A percentile compares a stretch with the other conserved stretches of the same genome.
These are phyloP conservation scores for Suhomyces chickasaworum DNA, from an alignment of 1,139 yeast genomes.

Conservation along the genomic window DNA sequence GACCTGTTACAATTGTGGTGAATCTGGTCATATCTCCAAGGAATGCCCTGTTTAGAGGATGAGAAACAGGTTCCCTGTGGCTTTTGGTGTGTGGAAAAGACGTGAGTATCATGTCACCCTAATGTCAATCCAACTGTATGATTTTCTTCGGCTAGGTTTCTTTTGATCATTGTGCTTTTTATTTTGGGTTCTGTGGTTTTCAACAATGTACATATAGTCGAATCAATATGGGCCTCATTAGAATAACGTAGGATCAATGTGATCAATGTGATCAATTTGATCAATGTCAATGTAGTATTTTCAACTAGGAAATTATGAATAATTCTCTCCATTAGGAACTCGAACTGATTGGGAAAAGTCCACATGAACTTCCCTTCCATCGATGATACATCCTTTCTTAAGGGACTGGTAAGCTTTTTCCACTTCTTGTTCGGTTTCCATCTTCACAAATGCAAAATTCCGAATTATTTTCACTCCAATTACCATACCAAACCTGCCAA, in stretches of 20 bases:
- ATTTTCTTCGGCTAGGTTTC: conserved; percentile 9
- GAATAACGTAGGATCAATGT: not conserved
- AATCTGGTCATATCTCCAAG: conserved; percentile 43
- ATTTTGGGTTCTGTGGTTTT: conserved; percentile 8
- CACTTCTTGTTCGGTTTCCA: conserved; percentile 46
- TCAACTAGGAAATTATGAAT: not conserved
- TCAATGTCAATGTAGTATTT: not conserved
- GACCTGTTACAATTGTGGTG: conserved; percentile 56
- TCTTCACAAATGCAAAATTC: conserved; percentile 64
- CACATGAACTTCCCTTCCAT: conserved; percentile 63
- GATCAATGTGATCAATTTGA: no score
- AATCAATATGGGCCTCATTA: conserved; percentile 5
- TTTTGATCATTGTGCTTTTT: conserved; percentile 6
- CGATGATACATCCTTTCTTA: conserved; percentile 55
- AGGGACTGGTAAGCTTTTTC: conserved; percentile 63
- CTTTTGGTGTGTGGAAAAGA: conserved; percentile 5
- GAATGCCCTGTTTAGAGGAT: conserved; percentile 53
- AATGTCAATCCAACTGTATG: conserved; percentile 8
- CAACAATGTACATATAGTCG: conserved; percentile 9
- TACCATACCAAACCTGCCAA: conserved; percentile 61
- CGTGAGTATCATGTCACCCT: conserved; percentile 4
- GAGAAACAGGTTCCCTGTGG: conserved; percentile 2
- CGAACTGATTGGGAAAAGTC: conserved; percentile 64
- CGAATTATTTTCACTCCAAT: conserved; percentile 21
- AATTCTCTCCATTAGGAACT: conserved; percentile 6